Conservation (phyloP, 768 basidiomycete genomes). For the Mrakia gelida region DNA sequence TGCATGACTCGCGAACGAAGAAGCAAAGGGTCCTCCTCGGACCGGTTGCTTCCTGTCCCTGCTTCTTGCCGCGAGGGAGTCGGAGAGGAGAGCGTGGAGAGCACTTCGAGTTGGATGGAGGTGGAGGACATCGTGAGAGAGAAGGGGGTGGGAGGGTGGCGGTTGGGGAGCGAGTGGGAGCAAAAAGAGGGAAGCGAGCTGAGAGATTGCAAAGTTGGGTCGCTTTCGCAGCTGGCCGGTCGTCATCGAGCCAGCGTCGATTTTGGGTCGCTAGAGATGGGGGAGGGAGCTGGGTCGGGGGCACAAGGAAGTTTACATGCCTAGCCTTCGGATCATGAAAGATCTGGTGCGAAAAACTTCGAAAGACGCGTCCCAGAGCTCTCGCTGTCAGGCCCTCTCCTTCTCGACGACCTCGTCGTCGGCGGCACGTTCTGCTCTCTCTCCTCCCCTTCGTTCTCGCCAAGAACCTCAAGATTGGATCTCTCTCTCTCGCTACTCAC, state of each 20-base stretch:
- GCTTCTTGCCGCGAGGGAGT: background rate
- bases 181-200: background rate
- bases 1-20: background rate
- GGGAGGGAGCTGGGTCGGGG: too few species aligned
- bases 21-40: constrained; percentile 17
- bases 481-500: background rate
- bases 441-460: background rate
- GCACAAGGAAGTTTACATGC: too few species aligned
- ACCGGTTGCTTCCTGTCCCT: background rate
- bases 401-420: background rate
- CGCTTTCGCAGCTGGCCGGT: too few species aligned
- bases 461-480: background rate
- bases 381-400: background rate
- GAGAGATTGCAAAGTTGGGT: background rate
- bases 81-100: background rate
- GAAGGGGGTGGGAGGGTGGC: background rate
- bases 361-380: background rate
- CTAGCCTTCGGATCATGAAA: background rate
- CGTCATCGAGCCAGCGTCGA: too few species aligned
- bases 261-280: too few species aligned
- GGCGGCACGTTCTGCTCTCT: background rate
- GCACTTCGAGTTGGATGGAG: background rate
- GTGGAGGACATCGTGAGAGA: background rate
- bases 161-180: background rate
- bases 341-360: background rate